Evolutionary conservation across 2,329 filamentous ascomycete species (phyloP), one percentile per base, ranked within the genome.

Genomic region (Pestalotiopsis sp.): DNA sequence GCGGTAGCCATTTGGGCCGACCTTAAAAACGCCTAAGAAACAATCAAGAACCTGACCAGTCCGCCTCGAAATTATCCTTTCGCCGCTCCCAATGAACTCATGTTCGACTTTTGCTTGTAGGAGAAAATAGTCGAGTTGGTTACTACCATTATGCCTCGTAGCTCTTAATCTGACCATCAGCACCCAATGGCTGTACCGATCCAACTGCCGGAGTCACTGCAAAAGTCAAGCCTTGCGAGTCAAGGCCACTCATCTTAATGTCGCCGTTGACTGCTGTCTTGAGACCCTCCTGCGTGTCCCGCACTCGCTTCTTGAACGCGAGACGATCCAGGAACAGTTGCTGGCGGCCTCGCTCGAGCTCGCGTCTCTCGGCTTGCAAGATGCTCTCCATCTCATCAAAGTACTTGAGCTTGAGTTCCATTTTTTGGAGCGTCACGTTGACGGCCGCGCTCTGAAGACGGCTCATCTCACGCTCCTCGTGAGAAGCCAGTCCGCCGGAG

Each of bases 391-490:
- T 95, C 80, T 99, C 96, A 75, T 93, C 92, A 82, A 99, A 99
- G 79, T 98, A 97, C 77, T 94, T 91, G 69, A 99, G 87, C 83
- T 99, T 99, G 75, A 98, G 85, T 81, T 98, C 94, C 71, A 98
- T 90, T 82, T 99, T 99, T 78, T 97, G 92, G 41, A 98, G 85
- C n/a, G 94, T 95, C 13, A 97, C 87, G 78, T 99, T 99, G 66
- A 97, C 94, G 0, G 94, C 94, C 5, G 94, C 92, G 2, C 94
- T 95, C 11, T 99, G 94, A 61, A 98, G 89, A 17, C 94, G 92
- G 23, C 95, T 97, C 89, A 98, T 96, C 81, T 98, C 94, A 69
- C 97, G 93, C 81, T 99, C 96, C 80, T 98, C 95, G 75, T 98
- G 94, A 3, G 95, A 98, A 36, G 95, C 95, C 41, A 99, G 90